phyloP scores from a whole-genome alignment of 768 basidiomycete species.

The Agaricus blazei region DNA sequence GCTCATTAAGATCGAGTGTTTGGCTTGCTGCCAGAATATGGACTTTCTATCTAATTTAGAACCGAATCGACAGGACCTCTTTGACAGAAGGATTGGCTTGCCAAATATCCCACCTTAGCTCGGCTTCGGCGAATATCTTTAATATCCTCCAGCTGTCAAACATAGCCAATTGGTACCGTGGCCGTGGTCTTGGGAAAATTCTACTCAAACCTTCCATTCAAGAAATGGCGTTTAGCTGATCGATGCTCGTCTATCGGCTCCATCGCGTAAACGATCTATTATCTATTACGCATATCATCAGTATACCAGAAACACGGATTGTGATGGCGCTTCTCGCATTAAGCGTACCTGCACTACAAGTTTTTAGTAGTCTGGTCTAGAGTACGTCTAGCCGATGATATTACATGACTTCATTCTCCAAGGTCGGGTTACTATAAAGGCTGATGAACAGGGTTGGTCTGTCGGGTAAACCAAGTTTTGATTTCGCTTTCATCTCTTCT shows the following conservation, averaged over 20 bases:
- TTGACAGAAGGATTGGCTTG: slow-evolving; percentile 6
- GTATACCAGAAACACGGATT: neutral
- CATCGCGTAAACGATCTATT: slow-evolving; percentile 3
- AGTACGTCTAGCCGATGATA: neutral
- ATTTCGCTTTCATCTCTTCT: neutral
- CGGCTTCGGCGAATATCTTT: slow-evolving; percentile 3
- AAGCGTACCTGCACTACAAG: neutral
- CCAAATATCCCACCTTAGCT: neutral
- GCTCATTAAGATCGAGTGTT: slow-evolving; percentile 1
- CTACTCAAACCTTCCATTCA: slow-evolving; percentile 3
- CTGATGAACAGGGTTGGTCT: neutral
- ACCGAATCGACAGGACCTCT: slow-evolving; percentile 1
- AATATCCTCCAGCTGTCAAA: neutral
- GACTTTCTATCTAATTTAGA: neutral
- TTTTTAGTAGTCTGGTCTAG: neutral
- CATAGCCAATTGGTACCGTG: slow-evolving; percentile 6
- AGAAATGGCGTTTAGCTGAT: neutral
- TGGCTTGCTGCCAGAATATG: neutral
- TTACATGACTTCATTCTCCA: neutral
- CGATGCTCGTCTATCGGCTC: neutral
- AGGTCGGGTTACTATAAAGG: neutral
- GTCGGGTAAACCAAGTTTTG: no score
- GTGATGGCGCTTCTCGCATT: neutral
- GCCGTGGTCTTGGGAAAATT: slow-evolving; percentile 7
- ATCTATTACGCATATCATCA: neutral